Conservation (phyloP, 129 eudicot genomes). For the Saposhnikovia divaricata region DNA sequence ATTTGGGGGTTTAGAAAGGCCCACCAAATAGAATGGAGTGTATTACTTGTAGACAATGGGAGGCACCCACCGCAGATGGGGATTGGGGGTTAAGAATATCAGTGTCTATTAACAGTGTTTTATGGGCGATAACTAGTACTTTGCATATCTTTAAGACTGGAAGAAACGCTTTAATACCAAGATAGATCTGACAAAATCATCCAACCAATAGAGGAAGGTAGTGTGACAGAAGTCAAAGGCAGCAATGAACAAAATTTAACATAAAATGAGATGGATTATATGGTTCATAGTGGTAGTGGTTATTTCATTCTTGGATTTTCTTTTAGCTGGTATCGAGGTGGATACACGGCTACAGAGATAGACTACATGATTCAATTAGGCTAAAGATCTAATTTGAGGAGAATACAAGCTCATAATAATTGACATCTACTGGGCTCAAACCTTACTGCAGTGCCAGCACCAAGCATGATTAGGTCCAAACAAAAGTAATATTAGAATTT, state of each 20-base stretch:
- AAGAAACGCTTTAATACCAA: neutral
- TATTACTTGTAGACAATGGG: too few species aligned
- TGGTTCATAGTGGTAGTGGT: neutral
- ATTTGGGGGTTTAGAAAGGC: too few species aligned
- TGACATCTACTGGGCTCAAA: too few species aligned
- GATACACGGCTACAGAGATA: neutral
- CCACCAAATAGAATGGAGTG: too few species aligned
- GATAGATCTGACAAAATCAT: neutral
- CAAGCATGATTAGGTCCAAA: too few species aligned
- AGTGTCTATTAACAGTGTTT: neutral
- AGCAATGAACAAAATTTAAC: neutral
- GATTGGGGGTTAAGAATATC: neutral
- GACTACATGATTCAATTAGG: neutral
- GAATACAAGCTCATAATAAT: neutral
- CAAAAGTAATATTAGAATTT: too few species aligned
- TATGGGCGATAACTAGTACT: neutral
- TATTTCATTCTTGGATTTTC: neutral
- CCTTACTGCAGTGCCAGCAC: too few species aligned
- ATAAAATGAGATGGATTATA: neutral
- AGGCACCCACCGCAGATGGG: neutral
- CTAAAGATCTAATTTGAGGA: neutral
- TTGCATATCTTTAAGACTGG: too few species aligned
- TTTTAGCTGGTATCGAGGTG: neutral
- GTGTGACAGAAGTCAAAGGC: neutral
- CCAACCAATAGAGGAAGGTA: neutral